Base-by-base conservation (phyloP, 108 stramenopile genomes). In the Fragilaria crotonensis region DNA sequence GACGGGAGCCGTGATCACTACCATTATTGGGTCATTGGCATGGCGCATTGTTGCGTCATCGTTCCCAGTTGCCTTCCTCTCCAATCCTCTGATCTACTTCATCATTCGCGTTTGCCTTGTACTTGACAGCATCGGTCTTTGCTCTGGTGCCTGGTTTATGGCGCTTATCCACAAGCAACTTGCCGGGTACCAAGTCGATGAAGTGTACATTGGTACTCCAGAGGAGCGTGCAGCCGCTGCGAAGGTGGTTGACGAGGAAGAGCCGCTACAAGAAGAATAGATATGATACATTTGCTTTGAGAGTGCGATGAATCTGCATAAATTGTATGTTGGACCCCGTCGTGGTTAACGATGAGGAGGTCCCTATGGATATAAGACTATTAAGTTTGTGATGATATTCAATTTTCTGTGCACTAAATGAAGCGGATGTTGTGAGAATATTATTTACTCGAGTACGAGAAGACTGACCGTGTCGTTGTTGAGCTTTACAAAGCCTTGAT, bases 11-110 rank as follows among this genome's bases (percentile, higher is more conserved):
- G 19, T 75, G 22, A 30, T 75, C 11, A 62, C 65, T 0, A 75
- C 74, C 1, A 57, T 70, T 18, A n/a, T 75, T 26, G 74, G 60
- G 0, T 75, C 67, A 0, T 32, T 75, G 46, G 30, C 48, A 31
- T 75, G 74, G 74, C 64, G 74, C 0, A 52, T 75, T 46, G 57
- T 75, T 14, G 74, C 74, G 1, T 36, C 60, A 27, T 62, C 56
- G 14, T 70, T 66, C 55, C 74, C 74, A 14, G 41, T 69, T 2
- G 45, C 64, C 2, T 75, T 75, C 52, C 25, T 75, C 26, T 55
- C 59, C 31, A 75, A 75, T 57, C 74, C 74, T 14, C 5, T 70
- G 41, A 62, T 65, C 36, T 65, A 62, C 54, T 17, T 55, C 7
- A 69, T 66, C 51, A 75, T 70, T 50, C 46, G 50, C n/a, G 21